Percentiles rank a stretch among this genome's conserved stretches.
These are phyloP conservation scores for Solanum lycopersicoides DNA, from an alignment of 257 asterid genomes.

Conservation along the genomic window DNA sequence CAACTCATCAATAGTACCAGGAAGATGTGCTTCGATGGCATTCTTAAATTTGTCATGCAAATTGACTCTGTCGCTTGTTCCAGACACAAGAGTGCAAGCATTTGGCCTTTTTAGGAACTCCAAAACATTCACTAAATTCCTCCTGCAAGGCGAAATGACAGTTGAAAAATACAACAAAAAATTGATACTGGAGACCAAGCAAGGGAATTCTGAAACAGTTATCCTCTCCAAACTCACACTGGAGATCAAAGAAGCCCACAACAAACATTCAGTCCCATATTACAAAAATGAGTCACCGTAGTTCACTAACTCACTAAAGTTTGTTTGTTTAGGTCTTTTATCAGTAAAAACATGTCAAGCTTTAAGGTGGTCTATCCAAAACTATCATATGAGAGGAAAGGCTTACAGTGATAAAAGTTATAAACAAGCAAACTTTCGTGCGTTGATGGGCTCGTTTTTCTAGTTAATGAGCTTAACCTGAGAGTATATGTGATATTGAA, in stretches of 20 bases:
- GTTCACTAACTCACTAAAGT: neutral
- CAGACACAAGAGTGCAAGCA: conserved; percentile 81
- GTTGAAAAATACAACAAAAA: neutral
- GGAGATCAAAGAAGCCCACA: neutral
- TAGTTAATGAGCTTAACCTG: neutral
- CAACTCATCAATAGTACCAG: conserved; percentile 60
- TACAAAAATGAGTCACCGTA: neutral
- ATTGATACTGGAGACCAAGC: neutral
- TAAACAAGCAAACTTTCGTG: neutral
- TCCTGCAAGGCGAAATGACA: conserved; percentile 36
- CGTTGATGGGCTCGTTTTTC: neutral
- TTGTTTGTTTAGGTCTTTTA: neutral
- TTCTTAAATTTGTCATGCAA: conserved; percentile 68
- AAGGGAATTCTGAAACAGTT: neutral
- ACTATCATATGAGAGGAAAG: neutral
- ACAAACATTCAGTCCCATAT: neutral
- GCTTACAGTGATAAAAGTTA: neutral
- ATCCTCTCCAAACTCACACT: neutral
- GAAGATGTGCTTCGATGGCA: conserved; percentile 50
- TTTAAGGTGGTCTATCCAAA: neutral
- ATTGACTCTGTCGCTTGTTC: conserved; percentile 78
- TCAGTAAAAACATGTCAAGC: neutral
- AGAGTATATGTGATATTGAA: neutral
- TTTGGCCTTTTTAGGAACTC: conserved; percentile 85
- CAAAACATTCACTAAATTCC: conserved; percentile 75